Evolutionary conservation across 345 rosid genomes (phyloP).

Genomic region (Hevea brasiliensis): DNA sequence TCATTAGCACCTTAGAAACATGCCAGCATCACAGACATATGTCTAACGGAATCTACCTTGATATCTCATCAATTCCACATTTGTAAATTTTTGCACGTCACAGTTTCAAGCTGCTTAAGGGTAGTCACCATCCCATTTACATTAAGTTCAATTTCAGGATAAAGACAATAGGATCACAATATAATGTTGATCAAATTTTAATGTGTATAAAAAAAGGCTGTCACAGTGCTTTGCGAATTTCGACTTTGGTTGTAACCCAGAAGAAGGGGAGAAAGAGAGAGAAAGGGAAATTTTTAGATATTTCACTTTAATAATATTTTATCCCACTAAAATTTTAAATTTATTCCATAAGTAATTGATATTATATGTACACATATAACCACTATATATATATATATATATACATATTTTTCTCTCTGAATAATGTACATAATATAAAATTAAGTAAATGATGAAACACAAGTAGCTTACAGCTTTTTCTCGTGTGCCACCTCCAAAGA

Average conservation of each 20-base stretch:
- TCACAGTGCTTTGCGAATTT: neutral
- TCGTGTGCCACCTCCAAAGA: conserved; percentile 99
- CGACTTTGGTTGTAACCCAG: neutral
- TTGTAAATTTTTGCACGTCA: neutral
- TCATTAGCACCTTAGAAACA: neutral
- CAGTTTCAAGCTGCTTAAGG: neutral
- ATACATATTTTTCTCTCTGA: too few relatives aligned
- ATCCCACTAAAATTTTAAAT: too few relatives aligned
- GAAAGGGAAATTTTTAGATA: too few relatives aligned
- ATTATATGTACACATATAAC: too few relatives aligned
- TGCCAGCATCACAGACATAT: neutral
- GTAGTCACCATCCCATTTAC: neutral
- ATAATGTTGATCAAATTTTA: neutral
- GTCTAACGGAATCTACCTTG: neutral
- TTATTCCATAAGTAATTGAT: too few relatives aligned
- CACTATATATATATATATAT: too few relatives aligned
- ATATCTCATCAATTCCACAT: neutral
- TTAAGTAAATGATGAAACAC: neutral
- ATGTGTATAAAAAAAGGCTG: neutral
- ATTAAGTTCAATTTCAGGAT: neutral
- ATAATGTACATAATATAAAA: neutral
- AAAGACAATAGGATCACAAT: neutral
- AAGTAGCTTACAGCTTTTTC: conserved; percentile 86
- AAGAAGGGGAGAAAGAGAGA: neutral
- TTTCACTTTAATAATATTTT: too few relatives aligned